Base-by-base conservation (phyloP, 495 filamentous ascomycete species). In the Lasiosphaeriaceae sp. region DNA sequence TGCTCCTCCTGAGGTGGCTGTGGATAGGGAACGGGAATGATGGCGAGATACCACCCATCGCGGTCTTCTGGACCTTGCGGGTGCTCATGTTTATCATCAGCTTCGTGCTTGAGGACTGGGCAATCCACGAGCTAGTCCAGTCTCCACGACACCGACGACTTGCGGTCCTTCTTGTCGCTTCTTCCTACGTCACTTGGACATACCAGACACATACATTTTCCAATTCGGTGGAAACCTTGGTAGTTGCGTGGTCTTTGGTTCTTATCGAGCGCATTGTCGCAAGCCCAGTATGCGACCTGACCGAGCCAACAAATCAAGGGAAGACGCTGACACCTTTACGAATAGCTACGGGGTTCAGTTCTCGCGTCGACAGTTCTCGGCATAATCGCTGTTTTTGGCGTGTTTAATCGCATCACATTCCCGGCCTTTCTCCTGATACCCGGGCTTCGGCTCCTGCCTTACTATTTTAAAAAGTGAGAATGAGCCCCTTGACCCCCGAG, bases 171-270 rank as follows among this genome's bases (percentile, higher is more conserved):
- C 74, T 97, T 48, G 85, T 96, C 50, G 92, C 92, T 44, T 97
- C 94, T 16, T 95, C 89, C 21, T 98, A 97, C 73, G 93, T 97
- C 61, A 97, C 94, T 47, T 97, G 94, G 95, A 96, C 95, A 43
- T 96, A 89, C 76, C 94, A 98, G 75, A 96, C 90, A 43, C 94
- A 98, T 77, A 97, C 95, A 34, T 97, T 98, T 74, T 97, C 94
- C 68, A 98, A 98, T 72, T 91, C 91, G 50, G 83, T 97, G 63
- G 94, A 98, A 74, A 97, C 94, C 1, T 77, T 98, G 62, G 80
- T 89, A 29, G 92, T 98, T 17, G 79, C 86, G 48, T 97, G 95
- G 94, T 88, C 88, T 58, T 66, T 98, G 71, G 91, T 97, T 50
- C 76, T 97, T 65, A 89, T 97, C 64, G 85, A 86, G 66, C 85